Evolutionary conservation across 768 basidiomycete genomes (phyloP), one percentile per base, ranked within the genome.

Genomic region (Suillus brevipes): DNA sequence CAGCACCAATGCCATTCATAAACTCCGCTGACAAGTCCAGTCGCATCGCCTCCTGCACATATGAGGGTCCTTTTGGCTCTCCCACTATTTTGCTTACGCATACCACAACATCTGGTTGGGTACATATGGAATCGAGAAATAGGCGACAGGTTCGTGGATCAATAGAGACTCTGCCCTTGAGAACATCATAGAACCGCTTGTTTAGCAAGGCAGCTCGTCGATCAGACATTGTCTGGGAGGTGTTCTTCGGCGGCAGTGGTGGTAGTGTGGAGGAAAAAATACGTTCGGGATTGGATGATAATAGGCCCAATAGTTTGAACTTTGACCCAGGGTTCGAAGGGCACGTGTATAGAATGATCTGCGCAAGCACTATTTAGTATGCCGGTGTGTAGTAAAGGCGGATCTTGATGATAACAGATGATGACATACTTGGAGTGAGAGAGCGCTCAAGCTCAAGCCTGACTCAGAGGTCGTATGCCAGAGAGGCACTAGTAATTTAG

Each of bases 41-140:
- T 13, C 77, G 73, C 67, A 85, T 75, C 3, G 80, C 74, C 1
- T 64, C 58, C 45, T 81, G 79, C 4, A 85, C 57, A 3, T 75
- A 65, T 6, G 56, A 36, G 2, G 82, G 69, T 3, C 83, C 84
- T 1, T 65, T 61, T 18, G 67, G 36, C 68, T 76, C 77, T 38
- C 67, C 70, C 9, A 76, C 69, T 14, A 85, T 67, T 45, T 72
- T 78, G 52, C 72, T 67, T 52, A 83, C 58, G 66, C 79, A 81
- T 0, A 65, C 63, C 1, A 71, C 65, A 3, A 77, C 66, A 42
- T 82, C 78, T 6, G 71, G 67, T 59, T 80, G 78, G 20, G 69
- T 66, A 69, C 73, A 82, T n/a, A 84, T 70, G 0, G 79, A 79
- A 60, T 84, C 82, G 12, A 84, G 69, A 65, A 84, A 84, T 1